Evolutionary conservation across 148 eudicot species (phyloP).

Genomic region (Simmondsia chinensis): DNA sequence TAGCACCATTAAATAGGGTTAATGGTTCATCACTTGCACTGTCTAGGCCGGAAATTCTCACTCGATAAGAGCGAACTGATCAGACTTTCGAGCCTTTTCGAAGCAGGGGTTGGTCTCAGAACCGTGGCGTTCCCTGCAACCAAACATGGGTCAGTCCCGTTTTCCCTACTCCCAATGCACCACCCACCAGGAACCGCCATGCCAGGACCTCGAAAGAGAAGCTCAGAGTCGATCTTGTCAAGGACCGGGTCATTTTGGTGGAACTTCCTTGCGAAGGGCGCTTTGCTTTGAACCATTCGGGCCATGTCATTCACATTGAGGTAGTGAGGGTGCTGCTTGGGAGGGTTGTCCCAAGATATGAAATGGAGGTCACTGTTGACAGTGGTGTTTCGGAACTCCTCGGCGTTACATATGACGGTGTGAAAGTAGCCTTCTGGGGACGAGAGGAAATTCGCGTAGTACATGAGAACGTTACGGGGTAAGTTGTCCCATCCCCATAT

Average conservation of each 20-base stretch:
- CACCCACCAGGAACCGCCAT: constrained; percentile 52
- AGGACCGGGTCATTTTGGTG: constrained; percentile 38
- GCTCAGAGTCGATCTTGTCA: constrained; percentile 45
- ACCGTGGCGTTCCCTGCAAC: constrained; percentile 32
- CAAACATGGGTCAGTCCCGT: constrained; percentile 47
- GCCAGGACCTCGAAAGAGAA: constrained; percentile 33
- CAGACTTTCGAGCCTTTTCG: constrained; percentile 34
- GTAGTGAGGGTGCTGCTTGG: constrained; percentile 58
- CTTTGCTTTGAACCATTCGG: constrained; percentile 36
- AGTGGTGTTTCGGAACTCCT: constrained; percentile 42
- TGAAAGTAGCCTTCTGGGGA: constrained; percentile 61
- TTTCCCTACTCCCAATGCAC: constrained; percentile 36
- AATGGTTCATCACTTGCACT: constrained; percentile 31
- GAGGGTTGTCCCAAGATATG: constrained; percentile 58
- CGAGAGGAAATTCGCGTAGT: constrained; percentile 47
- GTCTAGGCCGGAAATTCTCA: constrained; percentile 36
- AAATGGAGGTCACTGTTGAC: constrained; percentile 49
- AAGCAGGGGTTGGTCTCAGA: constrained; percentile 37
- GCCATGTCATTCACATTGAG: constrained; percentile 35
- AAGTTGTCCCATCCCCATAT: constrained; percentile 63
- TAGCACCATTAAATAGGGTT: too few species aligned
- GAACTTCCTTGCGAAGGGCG: constrained; percentile 52
- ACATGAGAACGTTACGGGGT: constrained; percentile 47
- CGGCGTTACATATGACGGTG: constrained; percentile 45
- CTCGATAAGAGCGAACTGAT: constrained; percentile 27